Conservation (phyloP, 1,284 basidiomycete species). For the Marasmius fiardii region DNA sequence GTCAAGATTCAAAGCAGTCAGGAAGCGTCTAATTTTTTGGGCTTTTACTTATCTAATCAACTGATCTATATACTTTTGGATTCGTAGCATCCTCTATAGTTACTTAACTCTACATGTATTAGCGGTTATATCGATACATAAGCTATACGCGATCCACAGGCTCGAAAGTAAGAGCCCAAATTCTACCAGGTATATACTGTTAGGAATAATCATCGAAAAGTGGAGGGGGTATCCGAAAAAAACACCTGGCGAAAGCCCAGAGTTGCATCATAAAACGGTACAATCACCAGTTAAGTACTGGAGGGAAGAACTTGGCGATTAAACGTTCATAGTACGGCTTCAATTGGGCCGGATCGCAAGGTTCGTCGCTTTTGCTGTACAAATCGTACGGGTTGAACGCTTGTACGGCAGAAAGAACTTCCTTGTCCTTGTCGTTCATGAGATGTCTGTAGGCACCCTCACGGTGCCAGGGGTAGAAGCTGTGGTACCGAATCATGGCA, state of each 20-base stretch:
- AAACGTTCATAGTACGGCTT: conserved; percentile 81
- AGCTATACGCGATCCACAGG: too few relatives aligned
- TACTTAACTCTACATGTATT: too few relatives aligned
- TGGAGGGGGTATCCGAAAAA: neutral
- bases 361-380: conserved; percentile 84
- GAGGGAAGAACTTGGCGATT: conserved; percentile 84
- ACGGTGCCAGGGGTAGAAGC: conserved; percentile 90
- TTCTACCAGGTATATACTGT: too few relatives aligned
- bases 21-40: too few relatives aligned
- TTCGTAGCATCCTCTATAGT: neutral
- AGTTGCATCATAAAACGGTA: neutral
- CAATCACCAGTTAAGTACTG: conserved; percentile 69
- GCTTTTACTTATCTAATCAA: too few relatives aligned
- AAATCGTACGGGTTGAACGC: conserved; percentile 90
- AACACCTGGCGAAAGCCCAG: conserved; percentile 17
- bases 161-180: too few relatives aligned
- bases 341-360: conserved; percentile 59
- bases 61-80: too few relatives aligned
- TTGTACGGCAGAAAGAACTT: conserved; percentile 62
- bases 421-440: conserved; percentile 63
- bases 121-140: too few relatives aligned
- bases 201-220: too few relatives aligned
- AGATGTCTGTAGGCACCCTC: conserved; percentile 82
- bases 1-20: too few relatives aligned
- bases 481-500: conserved; percentile 92